These are phyloP conservation scores for Fusarium lyarnte DNA, from an alignment of 2,329 filamentous ascomycete genomes.

Conservation along the genomic window DNA sequence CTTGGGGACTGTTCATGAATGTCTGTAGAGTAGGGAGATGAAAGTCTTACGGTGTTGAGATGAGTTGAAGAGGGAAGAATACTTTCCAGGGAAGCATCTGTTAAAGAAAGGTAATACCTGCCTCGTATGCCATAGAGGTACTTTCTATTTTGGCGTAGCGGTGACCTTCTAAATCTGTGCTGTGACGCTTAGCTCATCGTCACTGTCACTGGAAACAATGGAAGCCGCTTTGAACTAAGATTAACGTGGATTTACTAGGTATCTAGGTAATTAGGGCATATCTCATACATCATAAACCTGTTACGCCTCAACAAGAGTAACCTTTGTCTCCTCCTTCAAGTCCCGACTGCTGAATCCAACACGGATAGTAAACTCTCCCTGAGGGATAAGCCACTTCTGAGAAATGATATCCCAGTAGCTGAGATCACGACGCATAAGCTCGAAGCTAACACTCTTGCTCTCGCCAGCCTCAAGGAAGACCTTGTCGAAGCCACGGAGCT, in stretches of 20 bases:
- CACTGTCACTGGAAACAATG: not conserved
- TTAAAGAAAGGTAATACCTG: too few relatives aligned
- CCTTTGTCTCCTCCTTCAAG: conserved; percentile 36
- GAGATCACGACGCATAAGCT: conserved; percentile 58
- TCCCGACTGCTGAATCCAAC: conserved; percentile 44
- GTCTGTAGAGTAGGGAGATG: not conserved
- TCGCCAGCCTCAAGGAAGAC: conserved; percentile 53
- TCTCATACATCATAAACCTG: conserved; percentile 32
- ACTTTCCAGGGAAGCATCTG: not conserved
- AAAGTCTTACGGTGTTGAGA: not conserved
- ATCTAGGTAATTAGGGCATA: conserved; percentile 11
- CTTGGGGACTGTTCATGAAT: not conserved
- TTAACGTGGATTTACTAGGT: not conserved
- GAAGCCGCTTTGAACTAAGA: not conserved
- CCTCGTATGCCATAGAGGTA: too few relatives aligned
- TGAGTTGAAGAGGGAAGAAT: not conserved
- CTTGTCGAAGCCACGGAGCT: conserved; percentile 64
- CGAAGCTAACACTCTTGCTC: conserved; percentile 54
- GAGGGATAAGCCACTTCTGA: conserved; percentile 52
- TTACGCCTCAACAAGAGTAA: conserved; percentile 36
- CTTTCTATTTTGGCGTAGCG: too few relatives aligned
- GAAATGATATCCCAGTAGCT: conserved; percentile 59
- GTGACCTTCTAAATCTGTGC: too few relatives aligned
- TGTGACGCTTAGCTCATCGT: too few relatives aligned
- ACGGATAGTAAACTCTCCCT: conserved; percentile 40